Conservation (phyloP, 495 filamentous ascomycete species). For the Podospora didyma region DNA sequence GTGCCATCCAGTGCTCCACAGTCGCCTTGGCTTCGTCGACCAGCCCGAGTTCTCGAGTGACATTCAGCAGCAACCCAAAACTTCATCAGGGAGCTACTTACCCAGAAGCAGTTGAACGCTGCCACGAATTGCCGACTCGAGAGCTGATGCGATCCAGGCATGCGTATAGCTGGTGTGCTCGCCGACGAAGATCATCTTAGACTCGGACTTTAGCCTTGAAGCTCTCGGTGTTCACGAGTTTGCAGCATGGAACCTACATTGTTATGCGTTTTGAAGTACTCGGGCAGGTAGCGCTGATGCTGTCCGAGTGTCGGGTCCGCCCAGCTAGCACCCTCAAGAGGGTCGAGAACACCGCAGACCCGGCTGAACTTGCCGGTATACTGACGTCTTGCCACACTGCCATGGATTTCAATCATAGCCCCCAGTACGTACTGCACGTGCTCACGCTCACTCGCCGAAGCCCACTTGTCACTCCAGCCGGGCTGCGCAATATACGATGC, state of each 20-base stretch:
- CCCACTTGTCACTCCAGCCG: slow-evolving; percentile 32
- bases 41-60: slow-evolving; percentile 50
- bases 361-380: slow-evolving; percentile 58
- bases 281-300: slow-evolving; percentile 63
- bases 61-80: not conserved
- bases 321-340: slow-evolving; percentile 53
- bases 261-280: slow-evolving; percentile 65
- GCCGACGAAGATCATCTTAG: slow-evolving; percentile 61
- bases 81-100: not conserved
- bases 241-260: slow-evolving; percentile 30
- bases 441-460: slow-evolving; percentile 12
- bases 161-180: slow-evolving; percentile 72
- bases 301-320: slow-evolving; percentile 52
- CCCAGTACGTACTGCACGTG: slow-evolving; percentile 39
- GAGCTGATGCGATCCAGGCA: slow-evolving; percentile 65
- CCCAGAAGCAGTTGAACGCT: slow-evolving; percentile 59
- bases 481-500: slow-evolving; percentile 47
- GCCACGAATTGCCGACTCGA: slow-evolving; percentile 63
- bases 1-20: slow-evolving; percentile 64
- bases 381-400: slow-evolving; percentile 48
- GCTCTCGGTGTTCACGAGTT: not conserved
- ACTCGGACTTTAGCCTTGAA: not conserved
- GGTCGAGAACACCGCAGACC: slow-evolving; percentile 56
- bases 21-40: slow-evolving; percentile 66
- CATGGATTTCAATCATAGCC: slow-evolving; percentile 54